phyloP scores from a whole-genome alignment of 495 filamentous ascomycete genomes.

The Paragyromitra xinjiangensis region DNA sequence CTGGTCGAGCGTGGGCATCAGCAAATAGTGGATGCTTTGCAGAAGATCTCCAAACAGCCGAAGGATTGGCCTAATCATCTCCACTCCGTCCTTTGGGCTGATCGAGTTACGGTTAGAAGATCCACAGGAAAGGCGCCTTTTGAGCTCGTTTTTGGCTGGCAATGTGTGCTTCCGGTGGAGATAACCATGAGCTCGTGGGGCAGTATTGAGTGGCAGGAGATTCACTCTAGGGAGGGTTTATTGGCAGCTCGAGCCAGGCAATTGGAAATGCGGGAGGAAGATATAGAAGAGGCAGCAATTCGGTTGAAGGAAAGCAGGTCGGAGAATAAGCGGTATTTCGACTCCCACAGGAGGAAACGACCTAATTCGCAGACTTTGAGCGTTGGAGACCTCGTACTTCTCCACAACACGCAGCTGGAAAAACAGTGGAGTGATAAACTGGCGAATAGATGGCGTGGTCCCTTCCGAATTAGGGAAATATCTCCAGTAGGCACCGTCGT shows the following conservation, averaged over 20 bases:
- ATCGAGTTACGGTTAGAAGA: no score
- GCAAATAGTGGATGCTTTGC: no score
- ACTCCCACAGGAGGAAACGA: neutral
- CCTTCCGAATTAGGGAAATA: neutral
- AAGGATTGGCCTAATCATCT: no score
- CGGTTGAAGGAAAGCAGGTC: neutral
- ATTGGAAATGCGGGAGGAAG: neutral
- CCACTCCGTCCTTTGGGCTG: no score
- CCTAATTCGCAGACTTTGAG: neutral
- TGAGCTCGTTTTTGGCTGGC: constrained; percentile 1
- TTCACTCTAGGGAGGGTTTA: neutral
- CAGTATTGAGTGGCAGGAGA: neutral
- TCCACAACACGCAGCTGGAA: neutral
- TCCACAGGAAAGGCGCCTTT: no score
- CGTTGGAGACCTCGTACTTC: neutral
- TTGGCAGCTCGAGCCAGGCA: neutral
- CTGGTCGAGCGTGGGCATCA: no score
- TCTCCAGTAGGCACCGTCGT: neutral
- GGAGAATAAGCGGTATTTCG: neutral
- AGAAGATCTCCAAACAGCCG: no score
- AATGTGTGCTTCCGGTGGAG: neutral
- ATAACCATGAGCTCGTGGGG: neutral
- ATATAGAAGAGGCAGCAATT: neutral
- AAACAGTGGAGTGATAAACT: constrained; percentile 2
- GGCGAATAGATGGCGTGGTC: neutral